Conservation (phyloP, 192 early-diverging fungal genomes). For the Ambispora gerdemannii region DNA sequence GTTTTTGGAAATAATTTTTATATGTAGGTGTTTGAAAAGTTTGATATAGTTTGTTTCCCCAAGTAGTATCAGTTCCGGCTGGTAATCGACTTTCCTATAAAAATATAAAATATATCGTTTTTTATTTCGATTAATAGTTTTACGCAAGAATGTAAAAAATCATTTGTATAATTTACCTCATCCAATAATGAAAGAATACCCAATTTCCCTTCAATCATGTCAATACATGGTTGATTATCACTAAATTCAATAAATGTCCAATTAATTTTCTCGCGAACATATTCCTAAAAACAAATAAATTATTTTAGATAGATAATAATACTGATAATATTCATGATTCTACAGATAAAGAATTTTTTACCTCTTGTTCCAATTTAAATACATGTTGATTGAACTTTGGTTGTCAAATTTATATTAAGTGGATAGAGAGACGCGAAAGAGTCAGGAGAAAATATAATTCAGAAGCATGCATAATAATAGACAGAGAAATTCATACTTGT, state of each 20-base stretch:
- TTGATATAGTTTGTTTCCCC: conserved; percentile 88
- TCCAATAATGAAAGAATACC: conserved; percentile 95
- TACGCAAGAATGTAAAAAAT: neutral
- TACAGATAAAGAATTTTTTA: neutral
- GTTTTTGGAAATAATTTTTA: conserved; percentile 84
- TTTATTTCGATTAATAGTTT: neutral
- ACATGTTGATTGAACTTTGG: conserved; percentile 93
- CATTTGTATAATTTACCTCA: conserved; percentile 67
- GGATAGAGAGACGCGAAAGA: neutral
- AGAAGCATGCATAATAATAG: too few relatives aligned
- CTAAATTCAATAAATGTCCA: conserved; percentile 99
- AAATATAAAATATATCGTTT: neutral
- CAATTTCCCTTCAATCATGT: conserved; percentile 93
- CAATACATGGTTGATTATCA: conserved; percentile 98
- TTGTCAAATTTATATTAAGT: neutral
- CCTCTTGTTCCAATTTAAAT: conserved; percentile 97
- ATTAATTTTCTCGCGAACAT: conserved; percentile 90
- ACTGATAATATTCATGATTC: neutral
- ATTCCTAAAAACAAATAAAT: conserved; percentile 53
- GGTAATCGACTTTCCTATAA: conserved; percentile 65
- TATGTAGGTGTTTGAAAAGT: conserved; percentile 67
- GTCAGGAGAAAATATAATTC: neutral
- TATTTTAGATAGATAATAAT: neutral
- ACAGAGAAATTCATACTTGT: conserved; percentile 43
- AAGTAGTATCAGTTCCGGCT: conserved; percentile 78